Evolutionary conservation across 2,329 filamentous ascomycete species (phyloP), one percentile per base, ranked within the genome.

Genomic region (Colletotrichum somersetense): DNA sequence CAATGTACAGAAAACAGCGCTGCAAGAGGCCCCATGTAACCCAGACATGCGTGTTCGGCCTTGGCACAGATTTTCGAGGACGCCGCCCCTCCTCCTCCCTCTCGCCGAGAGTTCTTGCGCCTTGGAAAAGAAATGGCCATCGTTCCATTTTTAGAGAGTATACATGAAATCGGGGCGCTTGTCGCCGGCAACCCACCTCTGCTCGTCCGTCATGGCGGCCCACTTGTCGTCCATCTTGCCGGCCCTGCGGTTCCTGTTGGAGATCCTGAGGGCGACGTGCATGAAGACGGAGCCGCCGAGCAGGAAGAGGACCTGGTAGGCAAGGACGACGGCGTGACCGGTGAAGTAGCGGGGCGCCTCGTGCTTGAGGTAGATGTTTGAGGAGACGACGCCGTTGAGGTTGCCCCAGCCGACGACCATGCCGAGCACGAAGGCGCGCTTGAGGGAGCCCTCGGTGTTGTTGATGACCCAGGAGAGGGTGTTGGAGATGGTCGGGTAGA

Each of bases 401-500:
- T 95, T 94, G 11, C 92, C 92, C 91, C 91, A 93, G 3, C 89
- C 92, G 56, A 94, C 93, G n/a, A 94, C 89, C 75, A 94, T 88
- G 0, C 92, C 92, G 0, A 94, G 79, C 0, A 91, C 90, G 40
- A 94, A 88, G 33, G 92, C 92, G n/a, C 92, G 87, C 79, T 94
- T 94, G 77, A 79, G 71, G 0, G 78, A 79, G 0, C 79, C 79
- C 78, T 94, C 92, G 12, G 89, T 87, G 68, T 94, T 94, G 78
- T 94, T 94, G 59, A 87, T 87, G 0, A 87, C 83, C 92, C 92
- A 94, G 0, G 90, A 88, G 26, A 94, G 89, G 0, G 91, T 93
- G 77, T 93, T 93, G 5, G 91, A 80, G 67, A 93, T 89, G 61
- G 87, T 89, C 0, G 92, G 92, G 64, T 93, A 94, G 69, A 94